phyloP scores from a whole-genome alignment of 352 stramenopile species.

The Blastocystis sp. region DNA sequence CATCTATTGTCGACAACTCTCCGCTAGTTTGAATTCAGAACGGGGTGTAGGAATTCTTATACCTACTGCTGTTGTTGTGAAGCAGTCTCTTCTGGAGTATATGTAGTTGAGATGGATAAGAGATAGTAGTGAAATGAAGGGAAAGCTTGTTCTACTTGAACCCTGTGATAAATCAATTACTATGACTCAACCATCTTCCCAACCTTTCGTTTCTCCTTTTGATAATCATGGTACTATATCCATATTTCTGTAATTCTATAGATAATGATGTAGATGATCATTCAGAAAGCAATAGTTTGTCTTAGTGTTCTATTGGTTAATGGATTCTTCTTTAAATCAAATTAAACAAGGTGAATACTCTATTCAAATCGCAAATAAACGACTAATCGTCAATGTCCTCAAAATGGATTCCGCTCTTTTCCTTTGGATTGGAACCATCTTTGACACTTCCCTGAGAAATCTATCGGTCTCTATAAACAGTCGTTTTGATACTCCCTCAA shows the following conservation, averaged over 20 bases:
- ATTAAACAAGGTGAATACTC: conserved; percentile 59
- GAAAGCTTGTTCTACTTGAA: background rate
- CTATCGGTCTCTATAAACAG: background rate
- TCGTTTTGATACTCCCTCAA: background rate
- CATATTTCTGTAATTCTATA: too few relatives aligned
- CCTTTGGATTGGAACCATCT: conserved; percentile 22
- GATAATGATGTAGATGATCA: too few relatives aligned
- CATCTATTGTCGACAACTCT: background rate
- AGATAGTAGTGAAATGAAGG: background rate
- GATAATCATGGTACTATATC: too few relatives aligned
- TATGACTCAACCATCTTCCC: too few relatives aligned
- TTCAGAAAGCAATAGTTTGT: too few relatives aligned
- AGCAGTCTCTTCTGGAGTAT: background rate
- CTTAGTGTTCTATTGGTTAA: background rate
- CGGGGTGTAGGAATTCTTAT: background rate
- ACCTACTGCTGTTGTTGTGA: background rate
- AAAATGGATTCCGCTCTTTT: conserved; percentile 22
- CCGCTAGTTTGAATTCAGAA: background rate
- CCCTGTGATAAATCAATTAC: too few relatives aligned
- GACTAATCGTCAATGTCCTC: conserved; percentile 24
- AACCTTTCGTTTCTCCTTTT: too few relatives aligned
- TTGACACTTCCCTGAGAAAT: conserved; percentile 16
- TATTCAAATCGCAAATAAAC: background rate
- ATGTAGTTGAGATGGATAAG: background rate
- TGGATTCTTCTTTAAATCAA: background rate